phyloP scores from a whole-genome alignment of 192 early-diverging fungal genomes.

The Mortierella hygrophila region DNA sequence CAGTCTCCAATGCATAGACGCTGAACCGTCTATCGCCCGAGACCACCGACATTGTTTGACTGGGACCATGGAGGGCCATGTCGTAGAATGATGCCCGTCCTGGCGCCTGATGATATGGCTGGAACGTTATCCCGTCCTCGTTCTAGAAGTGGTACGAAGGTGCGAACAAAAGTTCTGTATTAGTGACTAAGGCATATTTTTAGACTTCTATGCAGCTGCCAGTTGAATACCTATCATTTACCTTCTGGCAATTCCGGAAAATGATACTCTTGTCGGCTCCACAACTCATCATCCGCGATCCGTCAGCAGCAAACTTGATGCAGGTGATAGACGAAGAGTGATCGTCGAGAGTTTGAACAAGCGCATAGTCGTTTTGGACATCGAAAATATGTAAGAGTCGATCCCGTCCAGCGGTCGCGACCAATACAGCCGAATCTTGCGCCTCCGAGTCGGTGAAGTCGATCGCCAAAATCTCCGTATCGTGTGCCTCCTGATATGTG shows the following conservation, averaged over 20 bases:
- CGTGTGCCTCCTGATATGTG: slow-evolving; percentile 80
- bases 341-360: slow-evolving; percentile 86
- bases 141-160: slow-evolving; percentile 18
- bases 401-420: slow-evolving; percentile 84
- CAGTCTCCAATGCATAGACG: slow-evolving; percentile 70
- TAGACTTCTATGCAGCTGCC: too few relatives aligned
- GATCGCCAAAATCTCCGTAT: slow-evolving; percentile 81
- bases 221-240: not conserved
- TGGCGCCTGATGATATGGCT: slow-evolving; percentile 77
- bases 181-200: not conserved
- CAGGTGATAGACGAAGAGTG: slow-evolving; percentile 87
- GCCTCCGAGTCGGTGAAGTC: slow-evolving; percentile 70
- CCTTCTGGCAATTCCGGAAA: slow-evolving; percentile 66
- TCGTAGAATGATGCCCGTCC: slow-evolving; percentile 81
- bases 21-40: slow-evolving; percentile 80
- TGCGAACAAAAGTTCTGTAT: not conserved
- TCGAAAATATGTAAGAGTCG: slow-evolving; percentile 85
- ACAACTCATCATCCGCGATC: slow-evolving; percentile 78
- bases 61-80: slow-evolving; percentile 70
- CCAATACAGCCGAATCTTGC: slow-evolving; percentile 58
- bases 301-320: slow-evolving; percentile 75
- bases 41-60: slow-evolving; percentile 70
- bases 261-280: slow-evolving; percentile 88
- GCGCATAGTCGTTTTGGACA: slow-evolving; percentile 63
- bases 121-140: slow-evolving; percentile 49